phyloP scores from a whole-genome alignment of 352 stramenopile species.

The Phytophthora palmivora region DNA sequence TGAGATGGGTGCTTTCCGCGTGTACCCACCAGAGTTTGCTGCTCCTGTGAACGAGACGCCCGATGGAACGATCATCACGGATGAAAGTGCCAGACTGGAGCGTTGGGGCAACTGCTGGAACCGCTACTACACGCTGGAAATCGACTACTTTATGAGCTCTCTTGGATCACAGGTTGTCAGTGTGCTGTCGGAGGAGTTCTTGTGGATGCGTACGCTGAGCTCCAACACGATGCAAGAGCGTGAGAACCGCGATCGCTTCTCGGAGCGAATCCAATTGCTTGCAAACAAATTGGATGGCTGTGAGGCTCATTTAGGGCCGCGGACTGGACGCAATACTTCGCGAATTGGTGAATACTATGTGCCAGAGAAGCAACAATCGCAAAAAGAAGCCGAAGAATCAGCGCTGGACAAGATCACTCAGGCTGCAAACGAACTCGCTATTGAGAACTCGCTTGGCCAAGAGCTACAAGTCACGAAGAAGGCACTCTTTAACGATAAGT shows the following conservation, averaged over 20 bases:
- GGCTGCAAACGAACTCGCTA: slow-evolving; percentile 86
- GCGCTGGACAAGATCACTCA: slow-evolving; percentile 89
- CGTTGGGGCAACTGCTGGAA: slow-evolving; percentile 97
- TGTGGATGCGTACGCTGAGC: slow-evolving; percentile 93
- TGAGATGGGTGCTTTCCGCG: slow-evolving; percentile 97
- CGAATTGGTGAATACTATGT: slow-evolving; percentile 90
- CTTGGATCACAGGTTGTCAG: slow-evolving; percentile 92
- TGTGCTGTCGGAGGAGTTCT: slow-evolving; percentile 93
- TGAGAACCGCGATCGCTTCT: slow-evolving; percentile 91
- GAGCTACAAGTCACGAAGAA: slow-evolving; percentile 87
- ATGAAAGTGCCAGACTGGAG: slow-evolving; percentile 94
- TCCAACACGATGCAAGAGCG: slow-evolving; percentile 91
- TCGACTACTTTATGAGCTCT: slow-evolving; percentile 98
- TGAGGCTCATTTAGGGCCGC: slow-evolving; percentile 67
- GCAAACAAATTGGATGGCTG: slow-evolving; percentile 86
- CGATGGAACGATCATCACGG: slow-evolving; percentile 93
- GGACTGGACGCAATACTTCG: slow-evolving; percentile 52
- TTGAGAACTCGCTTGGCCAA: slow-evolving; percentile 85
- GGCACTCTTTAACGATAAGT: slow-evolving; percentile 86
- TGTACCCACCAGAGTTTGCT: slow-evolving; percentile 97
- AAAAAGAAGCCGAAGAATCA: slow-evolving; percentile 78
- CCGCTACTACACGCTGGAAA: slow-evolving; percentile 73
- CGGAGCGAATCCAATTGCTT: slow-evolving; percentile 88
- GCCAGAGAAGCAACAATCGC: slow-evolving; percentile 74
- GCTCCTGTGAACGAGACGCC: slow-evolving; percentile 94